Percentiles rank a stretch among this genome's conserved stretches.
Evolutionary conservation across 768 basidiomycete genomes (phyloP).

Genomic region (Dioszegia aurantiaca): DNA sequence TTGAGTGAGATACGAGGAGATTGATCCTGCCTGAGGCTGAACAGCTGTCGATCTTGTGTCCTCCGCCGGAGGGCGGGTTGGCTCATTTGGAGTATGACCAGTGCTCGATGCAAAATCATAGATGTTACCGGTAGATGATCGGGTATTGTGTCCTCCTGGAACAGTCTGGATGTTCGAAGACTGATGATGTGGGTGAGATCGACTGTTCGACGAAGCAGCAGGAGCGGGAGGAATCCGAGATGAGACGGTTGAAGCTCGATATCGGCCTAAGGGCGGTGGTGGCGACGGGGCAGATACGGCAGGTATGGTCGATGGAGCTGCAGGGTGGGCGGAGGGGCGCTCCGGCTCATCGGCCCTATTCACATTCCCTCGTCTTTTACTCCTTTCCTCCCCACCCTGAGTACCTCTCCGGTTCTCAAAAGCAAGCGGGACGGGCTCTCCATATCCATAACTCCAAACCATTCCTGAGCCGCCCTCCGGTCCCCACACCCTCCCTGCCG

Average conservation of each 20-base stretch:
- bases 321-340: no score
- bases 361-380: no score
- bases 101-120: no score
- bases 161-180: no score
- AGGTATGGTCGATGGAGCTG: no score
- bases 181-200: no score
- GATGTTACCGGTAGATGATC: constrained; percentile 3
- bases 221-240: background rate
- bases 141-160: background rate
- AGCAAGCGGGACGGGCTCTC: background rate
- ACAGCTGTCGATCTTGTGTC: background rate
- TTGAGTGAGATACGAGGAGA: background rate
- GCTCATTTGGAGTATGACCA: no score
- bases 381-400: background rate
- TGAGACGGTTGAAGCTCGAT: background rate
- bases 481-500: background rate
- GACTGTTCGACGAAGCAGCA: background rate
- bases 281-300: no score
- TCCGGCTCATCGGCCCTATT: no score
- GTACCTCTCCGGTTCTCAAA: background rate
- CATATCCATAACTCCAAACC: constrained; percentile 3
- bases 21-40: background rate
- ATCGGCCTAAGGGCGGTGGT: background rate
- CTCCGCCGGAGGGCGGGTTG: no score
- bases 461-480: background rate